Base-by-base conservation (phyloP, 1,284 basidiomycete genomes). In the Cerioporus squamosus region DNA sequence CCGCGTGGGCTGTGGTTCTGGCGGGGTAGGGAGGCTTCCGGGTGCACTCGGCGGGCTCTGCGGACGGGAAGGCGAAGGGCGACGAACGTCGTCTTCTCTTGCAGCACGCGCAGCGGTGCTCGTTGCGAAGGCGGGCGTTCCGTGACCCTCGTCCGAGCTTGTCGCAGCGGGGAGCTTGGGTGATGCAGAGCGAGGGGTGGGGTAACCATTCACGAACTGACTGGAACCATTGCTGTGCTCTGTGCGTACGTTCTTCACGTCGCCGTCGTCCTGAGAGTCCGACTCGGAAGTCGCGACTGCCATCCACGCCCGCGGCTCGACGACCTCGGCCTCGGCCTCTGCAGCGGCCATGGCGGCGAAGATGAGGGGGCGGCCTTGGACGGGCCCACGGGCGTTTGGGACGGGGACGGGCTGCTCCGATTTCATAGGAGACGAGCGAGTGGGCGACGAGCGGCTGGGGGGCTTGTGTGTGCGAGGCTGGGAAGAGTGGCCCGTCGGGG, bases 281-380 rank as follows among this genome's bases (percentile, higher is more conserved):
- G 55, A 17, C 17, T 64, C 63, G 29, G 53, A 31, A 12, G 63
- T 64, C 10, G 55, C 53, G 45, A 64, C 43, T 12, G 63, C 60
- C 63, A 64, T 64, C 63, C 63, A 64, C 20, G 60, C 60, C 20
- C 29, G 57, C 29, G 63, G 63, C 20, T 62, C 55, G 22, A 57
- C 47, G 36, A 64, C 55, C 53, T 64, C 63, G n/a, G 62, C 62
- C 39, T 68, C 66, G 20, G 60, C 50, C 42, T 68, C 67, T 36
- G 66, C 57, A 12, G 62, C 59, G 5, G 64, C 60, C 69, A 68
- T 69, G 31, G 70, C 66, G 4, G 70, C 69, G 60, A 75, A 72
- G 51, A 71, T 74, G 47, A 68, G 66, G 29, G 72, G 70, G 12
- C 67, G 64, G 24, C 71, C 70, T 20, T 62, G 68, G n/a, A 70